Evolutionary conservation across 106 monocot genomes (phyloP).

Genomic region (Hemerocallis citrina): DNA sequence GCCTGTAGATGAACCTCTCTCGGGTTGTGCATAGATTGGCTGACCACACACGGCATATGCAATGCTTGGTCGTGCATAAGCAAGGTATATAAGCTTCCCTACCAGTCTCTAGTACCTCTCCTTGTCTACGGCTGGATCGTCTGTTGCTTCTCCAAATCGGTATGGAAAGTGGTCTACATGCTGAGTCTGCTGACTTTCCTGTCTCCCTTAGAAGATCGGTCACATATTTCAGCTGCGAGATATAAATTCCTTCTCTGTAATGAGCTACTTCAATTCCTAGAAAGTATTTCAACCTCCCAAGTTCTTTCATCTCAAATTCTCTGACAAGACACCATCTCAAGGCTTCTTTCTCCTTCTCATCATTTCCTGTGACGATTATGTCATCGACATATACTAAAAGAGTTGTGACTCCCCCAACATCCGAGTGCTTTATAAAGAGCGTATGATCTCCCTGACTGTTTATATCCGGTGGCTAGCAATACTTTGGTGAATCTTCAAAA

Average conservation of each 20-base stretch:
- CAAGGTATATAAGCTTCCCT: too few species aligned
- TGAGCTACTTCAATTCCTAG: neutral
- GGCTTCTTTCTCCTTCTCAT: neutral
- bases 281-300: neutral
- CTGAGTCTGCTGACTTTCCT: neutral
- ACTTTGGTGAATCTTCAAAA: conserved; percentile 1
- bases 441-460: neutral
- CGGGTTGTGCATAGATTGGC: too few species aligned
- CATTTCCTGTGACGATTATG: neutral
- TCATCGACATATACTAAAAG: neutral
- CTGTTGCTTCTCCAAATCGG: neutral
- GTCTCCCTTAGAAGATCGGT: neutral
- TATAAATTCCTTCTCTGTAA: neutral
- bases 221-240: neutral
- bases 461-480: neutral
- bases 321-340: neutral
- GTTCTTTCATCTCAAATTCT: neutral
- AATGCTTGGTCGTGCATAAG: too few species aligned
- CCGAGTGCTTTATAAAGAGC: neutral
- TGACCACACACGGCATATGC: too few species aligned
- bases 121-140: neutral
- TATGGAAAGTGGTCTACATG: too few species aligned
- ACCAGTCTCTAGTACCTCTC: too few species aligned
- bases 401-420: neutral
- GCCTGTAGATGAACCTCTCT: too few species aligned